Evolutionary conservation across 1,284 basidiomycete species (phyloP).

Genomic region (Sphagnurus paluster): DNA sequence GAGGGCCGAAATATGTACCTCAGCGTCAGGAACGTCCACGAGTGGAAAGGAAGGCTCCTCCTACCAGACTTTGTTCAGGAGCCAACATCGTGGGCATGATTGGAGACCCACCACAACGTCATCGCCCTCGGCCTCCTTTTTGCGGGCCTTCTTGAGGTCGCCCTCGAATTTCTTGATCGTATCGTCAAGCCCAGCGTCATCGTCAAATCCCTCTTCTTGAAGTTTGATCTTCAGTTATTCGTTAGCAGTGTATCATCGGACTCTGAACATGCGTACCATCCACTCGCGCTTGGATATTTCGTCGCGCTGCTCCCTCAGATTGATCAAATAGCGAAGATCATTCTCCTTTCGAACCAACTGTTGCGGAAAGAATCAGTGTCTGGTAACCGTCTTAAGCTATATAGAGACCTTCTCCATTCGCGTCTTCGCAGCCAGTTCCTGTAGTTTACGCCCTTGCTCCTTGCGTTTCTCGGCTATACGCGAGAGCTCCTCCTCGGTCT

Average conservation of each 20-base stretch:
- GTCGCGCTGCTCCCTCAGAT: constrained; percentile 64
- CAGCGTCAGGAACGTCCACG: constrained; percentile 87
- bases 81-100: background rate
- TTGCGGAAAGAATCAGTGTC: background rate
- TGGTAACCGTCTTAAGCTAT: background rate
- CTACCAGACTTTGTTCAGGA: constrained; percentile 28
- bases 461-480: constrained; percentile 76
- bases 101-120: constrained; percentile 44
- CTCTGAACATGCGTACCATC: constrained; percentile 42
- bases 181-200: constrained; percentile 63
- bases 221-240: constrained; percentile 48
- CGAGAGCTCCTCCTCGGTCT: constrained; percentile 88
- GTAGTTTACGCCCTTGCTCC: constrained; percentile 86
- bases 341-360: constrained; percentile 80
- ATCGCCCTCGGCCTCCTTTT: constrained; percentile 71
- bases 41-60: constrained; percentile 90
- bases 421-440: constrained; percentile 90
- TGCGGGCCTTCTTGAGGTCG: constrained; percentile 66
- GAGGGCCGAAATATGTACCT: constrained; percentile 45
- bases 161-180: constrained; percentile 78
- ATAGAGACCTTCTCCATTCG: constrained; percentile 78
- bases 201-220: constrained; percentile 76
- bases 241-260: background rate
- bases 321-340: constrained; percentile 75
- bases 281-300: constrained; percentile 80